A percentile compares a stretch with the other conserved stretches of the same genome.
Conservation (phyloP, 805 yeast species). For the Teunomyces stri region DNA sequence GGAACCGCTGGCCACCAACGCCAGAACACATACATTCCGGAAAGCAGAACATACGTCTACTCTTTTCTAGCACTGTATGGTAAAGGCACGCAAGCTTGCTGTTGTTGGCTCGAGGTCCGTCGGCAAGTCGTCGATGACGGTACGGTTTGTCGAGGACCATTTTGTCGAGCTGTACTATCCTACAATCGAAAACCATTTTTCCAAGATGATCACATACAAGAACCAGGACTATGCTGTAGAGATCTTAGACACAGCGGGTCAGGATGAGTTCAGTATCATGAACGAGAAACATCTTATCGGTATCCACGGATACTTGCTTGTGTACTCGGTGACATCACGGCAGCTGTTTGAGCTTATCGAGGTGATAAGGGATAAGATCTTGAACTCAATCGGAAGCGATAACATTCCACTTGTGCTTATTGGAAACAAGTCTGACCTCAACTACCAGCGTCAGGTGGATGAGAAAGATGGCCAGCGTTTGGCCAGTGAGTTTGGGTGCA, state of each 20-base stretch:
- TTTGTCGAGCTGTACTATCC: constrained; percentile 89
- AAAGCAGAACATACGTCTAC: background rate
- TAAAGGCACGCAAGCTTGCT: constrained; percentile 70
- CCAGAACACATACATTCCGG: background rate
- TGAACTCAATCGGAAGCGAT: constrained; percentile 59
- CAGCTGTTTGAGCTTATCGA: constrained; percentile 75
- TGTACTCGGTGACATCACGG: constrained; percentile 77
- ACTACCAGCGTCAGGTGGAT: constrained; percentile 58
- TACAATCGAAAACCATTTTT: constrained; percentile 82
- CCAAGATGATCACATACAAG: constrained; percentile 63
- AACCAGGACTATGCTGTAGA: constrained; percentile 79
- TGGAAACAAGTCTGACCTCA: constrained; percentile 74
- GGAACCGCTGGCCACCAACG: background rate
- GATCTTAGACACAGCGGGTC: constrained; percentile 90
- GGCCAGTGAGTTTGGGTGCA: constrained; percentile 44
- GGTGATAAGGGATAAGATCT: constrained; percentile 77
- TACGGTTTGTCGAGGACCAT: constrained; percentile 82
- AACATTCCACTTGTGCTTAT: constrained; percentile 45
- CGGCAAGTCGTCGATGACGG: constrained; percentile 83
- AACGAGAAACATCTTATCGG: constrained; percentile 78
- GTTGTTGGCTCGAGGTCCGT: constrained; percentile 87
- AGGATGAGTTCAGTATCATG: constrained; percentile 81
- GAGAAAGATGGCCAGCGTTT: constrained; percentile 36
- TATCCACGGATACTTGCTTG: constrained; percentile 78
- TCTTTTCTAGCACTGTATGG: constrained; percentile 20